Evolutionary conservation across 805 yeast genomes (phyloP), one percentile per base, ranked within the genome.

Genomic region (Candida coquimbonensis): DNA sequence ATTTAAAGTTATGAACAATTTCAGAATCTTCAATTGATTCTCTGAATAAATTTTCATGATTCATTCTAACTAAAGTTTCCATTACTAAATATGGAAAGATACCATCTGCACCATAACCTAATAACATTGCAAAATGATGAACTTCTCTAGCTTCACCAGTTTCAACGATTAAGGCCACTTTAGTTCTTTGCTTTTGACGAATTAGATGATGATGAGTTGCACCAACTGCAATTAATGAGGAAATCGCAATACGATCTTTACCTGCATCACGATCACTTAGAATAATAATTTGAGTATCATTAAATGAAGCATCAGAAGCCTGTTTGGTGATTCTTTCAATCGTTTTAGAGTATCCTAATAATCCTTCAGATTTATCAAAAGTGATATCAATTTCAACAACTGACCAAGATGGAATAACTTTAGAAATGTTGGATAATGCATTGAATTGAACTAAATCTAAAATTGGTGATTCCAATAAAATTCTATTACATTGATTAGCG

Each of bases 41-140:
- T 48, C 80, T 73, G 55, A 86, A 68, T 55, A 93, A 71, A 12
- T 83, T 83, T 67, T 90, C 96, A 40, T 73, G 71, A 67, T 86
- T 86, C 85, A 91, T 79, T 68, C 86, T 83, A 49, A 87, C 69
- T 57, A 93, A 70, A 13, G 96, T 83, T 66, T 93, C 96, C 69
- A 91, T 78, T 14, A 91, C 96, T 63, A 91, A 72, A 72, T 89
- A 93, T 47, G 99, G 99, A 69, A 86, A 87, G 60, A 91, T 74
- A 52, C 89, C 98, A 70, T 91, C 99, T 52, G 91, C 96, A 74
- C 99, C 99, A 65, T 93, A 93, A 55, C 99, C 98, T 29, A 91
- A 78, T 54, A 91, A 73, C 56, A 89, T 89, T 72, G 96, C 88
- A 66, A 89, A 80, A 69, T 91, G 98, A 65, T 91, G 99, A 37